A percentile compares a stretch with the other conserved stretches of the same genome.
Evolutionary conservation across 352 stramenopile species (phyloP).

Genomic region (Globisporangium sylvaticum): DNA sequence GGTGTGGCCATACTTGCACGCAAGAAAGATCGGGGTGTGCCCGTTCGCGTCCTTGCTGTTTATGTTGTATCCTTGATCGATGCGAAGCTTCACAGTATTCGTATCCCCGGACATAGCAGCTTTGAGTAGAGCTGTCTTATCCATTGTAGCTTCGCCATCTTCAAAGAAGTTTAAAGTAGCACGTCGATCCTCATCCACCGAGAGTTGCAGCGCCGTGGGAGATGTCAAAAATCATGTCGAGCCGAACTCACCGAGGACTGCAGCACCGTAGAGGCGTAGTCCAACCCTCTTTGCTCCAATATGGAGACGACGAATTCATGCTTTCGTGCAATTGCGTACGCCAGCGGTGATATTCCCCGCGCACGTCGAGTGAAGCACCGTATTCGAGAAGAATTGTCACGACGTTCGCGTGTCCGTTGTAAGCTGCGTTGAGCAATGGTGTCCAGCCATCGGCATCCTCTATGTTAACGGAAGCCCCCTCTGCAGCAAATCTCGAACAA

Average conservation of each 20-base stretch:
- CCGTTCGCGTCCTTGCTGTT: not conserved
- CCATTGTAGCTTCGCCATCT: not conserved
- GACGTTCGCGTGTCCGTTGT: not conserved
- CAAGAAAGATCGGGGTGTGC: not conserved
- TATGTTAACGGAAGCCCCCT: not conserved
- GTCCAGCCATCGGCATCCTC: not conserved
- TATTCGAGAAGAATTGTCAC: not conserved
- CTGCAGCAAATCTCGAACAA: not conserved
- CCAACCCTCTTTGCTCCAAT: not conserved
- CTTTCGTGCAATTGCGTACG: no score
- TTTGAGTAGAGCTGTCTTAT: not conserved
- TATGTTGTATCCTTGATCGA: not conserved
- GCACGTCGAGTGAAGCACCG: not conserved
- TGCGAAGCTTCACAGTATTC: not conserved
- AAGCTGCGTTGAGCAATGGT: not conserved
- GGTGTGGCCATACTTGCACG: not conserved
- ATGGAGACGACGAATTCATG: not conserved
- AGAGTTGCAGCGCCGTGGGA: no score
- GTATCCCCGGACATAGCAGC: not conserved
- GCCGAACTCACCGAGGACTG: no score
- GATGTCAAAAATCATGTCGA: no score
- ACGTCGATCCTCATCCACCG: not conserved
- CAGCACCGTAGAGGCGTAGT: no score
- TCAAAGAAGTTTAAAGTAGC: not conserved
- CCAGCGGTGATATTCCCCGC: not conserved